Percentiles rank a stretch among this genome's conserved stretches.
Conservation (phyloP, 2,329 filamentous ascomycete genomes). For the Fusarium hostae region DNA sequence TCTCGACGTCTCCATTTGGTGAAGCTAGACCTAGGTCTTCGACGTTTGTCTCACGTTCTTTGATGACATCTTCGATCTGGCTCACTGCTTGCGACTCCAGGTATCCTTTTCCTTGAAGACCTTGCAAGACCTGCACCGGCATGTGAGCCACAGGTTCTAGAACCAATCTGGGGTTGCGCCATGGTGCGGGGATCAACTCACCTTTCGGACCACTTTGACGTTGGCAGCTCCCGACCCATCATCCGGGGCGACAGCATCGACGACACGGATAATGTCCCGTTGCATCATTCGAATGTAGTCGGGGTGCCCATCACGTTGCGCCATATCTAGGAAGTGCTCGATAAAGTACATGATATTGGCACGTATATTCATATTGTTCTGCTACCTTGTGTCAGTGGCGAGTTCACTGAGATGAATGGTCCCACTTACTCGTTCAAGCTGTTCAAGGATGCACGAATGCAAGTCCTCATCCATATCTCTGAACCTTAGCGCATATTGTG, state of each 20-base stretch:
- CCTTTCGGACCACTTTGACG: slow-evolving; percentile 89
- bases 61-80: slow-evolving; percentile 86
- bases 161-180: not conserved
- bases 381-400: slow-evolving; percentile 16
- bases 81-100: slow-evolving; percentile 78
- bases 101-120: slow-evolving; percentile 76
- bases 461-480: slow-evolving; percentile 96
- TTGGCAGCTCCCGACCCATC: slow-evolving; percentile 92
- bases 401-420: not conserved
- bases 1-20: slow-evolving; percentile 57
- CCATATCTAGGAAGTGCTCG: slow-evolving; percentile 91
- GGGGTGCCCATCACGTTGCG: slow-evolving; percentile 77
- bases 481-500: slow-evolving; percentile 93
- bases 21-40: slow-evolving; percentile 65
- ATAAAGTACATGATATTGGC: slow-evolving; percentile 99
- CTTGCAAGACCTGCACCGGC: slow-evolving; percentile 68
- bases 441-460: slow-evolving; percentile 96
- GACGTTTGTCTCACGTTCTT: slow-evolving; percentile 76
- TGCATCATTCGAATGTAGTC: slow-evolving; percentile 96
- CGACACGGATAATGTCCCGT: slow-evolving; percentile 88
- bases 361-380: slow-evolving; percentile 95
- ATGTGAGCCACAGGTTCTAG: slow-evolving; percentile 24
- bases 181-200: slow-evolving; percentile 52
- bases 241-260: slow-evolving; percentile 90
- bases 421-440: slow-evolving; percentile 78